Conservation (phyloP, 257 asterid genomes). For the Haberlea rhodopensis region DNA sequence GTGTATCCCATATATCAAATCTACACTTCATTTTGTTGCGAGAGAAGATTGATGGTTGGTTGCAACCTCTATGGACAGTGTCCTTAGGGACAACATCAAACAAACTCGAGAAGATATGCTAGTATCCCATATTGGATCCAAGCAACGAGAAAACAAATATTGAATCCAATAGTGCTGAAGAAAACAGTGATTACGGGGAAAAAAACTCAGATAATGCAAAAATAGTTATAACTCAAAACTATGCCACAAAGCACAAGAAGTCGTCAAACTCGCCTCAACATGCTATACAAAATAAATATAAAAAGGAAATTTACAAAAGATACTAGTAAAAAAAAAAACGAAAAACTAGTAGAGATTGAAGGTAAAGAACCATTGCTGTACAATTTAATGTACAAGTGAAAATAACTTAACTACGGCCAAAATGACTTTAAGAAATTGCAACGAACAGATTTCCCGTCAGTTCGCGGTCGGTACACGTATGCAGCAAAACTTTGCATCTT, state of each 20-base stretch:
- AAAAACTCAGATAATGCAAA: neutral
- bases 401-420: neutral
- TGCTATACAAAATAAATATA: neutral
- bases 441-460: neutral
- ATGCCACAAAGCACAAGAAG: neutral
- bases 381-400: neutral
- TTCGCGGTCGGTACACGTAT: slow-evolving; percentile 2
- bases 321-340: neutral
- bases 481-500: slow-evolving; percentile 8
- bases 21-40: neutral
- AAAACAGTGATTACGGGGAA: too few species aligned
- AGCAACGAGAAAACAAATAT: too few species aligned
- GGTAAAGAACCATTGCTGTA: neutral
- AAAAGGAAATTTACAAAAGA: neutral
- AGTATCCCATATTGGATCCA: neutral
- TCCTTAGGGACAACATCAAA: too few species aligned
- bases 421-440: neutral
- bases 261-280: neutral
- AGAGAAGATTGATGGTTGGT: too few species aligned
- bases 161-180: neutral
- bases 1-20: neutral
- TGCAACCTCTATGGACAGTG: too few species aligned
- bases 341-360: neutral
- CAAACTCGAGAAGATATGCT: too few species aligned
- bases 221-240: neutral